A percentile compares a stretch with the other conserved stretches of the same genome.
phyloP scores from a whole-genome alignment of 306 rosid species.

The Cicer chorassanicum region DNA sequence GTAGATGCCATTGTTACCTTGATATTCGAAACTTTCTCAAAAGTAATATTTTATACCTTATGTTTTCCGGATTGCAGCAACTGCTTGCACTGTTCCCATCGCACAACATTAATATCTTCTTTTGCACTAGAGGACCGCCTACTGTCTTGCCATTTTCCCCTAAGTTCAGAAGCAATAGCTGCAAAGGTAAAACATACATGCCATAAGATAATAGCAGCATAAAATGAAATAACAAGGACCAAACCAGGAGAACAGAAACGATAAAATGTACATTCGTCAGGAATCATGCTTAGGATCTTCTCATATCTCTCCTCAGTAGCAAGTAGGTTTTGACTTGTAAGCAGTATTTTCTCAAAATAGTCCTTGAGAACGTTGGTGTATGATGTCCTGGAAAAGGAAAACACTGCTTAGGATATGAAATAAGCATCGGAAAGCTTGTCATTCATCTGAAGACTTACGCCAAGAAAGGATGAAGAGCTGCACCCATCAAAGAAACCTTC shows the following conservation, averaged over 20 bases:
- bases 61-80: slow-evolving; percentile 74
- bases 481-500: slow-evolving; percentile 75
- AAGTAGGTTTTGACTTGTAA: slow-evolving; percentile 68
- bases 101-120: slow-evolving; percentile 67
- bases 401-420: slow-evolving; percentile 45
- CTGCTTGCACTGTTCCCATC: slow-evolving; percentile 88
- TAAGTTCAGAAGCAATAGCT: slow-evolving; percentile 85
- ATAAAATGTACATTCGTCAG: slow-evolving; percentile 67
- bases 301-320: slow-evolving; percentile 85
- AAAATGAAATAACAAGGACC: slow-evolving; percentile 24
- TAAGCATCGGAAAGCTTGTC: slow-evolving; percentile 36
- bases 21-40: slow-evolving; percentile 9
- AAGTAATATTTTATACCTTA: slow-evolving; percentile 58
- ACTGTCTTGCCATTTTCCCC: slow-evolving; percentile 85
- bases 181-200: slow-evolving; percentile 49
- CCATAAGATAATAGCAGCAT: slow-evolving; percentile 31
- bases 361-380: slow-evolving; percentile 75
- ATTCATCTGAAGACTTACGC: slow-evolving; percentile 59
- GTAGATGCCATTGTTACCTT: slow-evolving; percentile 19
- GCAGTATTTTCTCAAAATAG: slow-evolving; percentile 71
- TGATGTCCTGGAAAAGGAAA: slow-evolving; percentile 66
- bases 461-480: slow-evolving; percentile 77
- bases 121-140: slow-evolving; percentile 61
- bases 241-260: not conserved
- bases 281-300: slow-evolving; percentile 81